A percentile compares a stretch with the other conserved stretches of the same genome.
phyloP scores from a whole-genome alignment of 805 yeast genomes.

The Metschnikowia sp. region DNA sequence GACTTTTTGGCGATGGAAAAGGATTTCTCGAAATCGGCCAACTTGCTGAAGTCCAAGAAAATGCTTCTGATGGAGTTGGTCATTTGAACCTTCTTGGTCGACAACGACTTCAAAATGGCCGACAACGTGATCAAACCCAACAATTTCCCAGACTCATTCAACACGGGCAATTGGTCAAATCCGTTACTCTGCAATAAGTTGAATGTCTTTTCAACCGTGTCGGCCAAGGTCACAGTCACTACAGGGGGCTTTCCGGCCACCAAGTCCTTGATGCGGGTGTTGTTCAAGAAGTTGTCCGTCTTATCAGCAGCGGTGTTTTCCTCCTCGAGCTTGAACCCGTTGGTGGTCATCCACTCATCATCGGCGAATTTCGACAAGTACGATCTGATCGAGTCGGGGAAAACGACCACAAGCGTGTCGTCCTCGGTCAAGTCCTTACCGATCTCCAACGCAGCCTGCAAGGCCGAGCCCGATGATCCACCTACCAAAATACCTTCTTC shows the following conservation, averaged over 20 bases:
- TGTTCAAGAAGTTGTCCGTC: slow-evolving; percentile 38
- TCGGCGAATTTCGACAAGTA: slow-evolving; percentile 84
- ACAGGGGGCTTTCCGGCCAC: slow-evolving; percentile 68
- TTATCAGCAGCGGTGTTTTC: slow-evolving; percentile 40
- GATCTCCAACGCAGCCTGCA: slow-evolving; percentile 72
- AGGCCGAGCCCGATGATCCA: slow-evolving; percentile 85
- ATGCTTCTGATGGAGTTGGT: slow-evolving; percentile 55
- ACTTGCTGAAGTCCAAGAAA: slow-evolving; percentile 71
- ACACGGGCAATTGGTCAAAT: slow-evolving; percentile 82
- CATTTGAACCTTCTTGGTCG: slow-evolving; percentile 55
- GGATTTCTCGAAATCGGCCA: slow-evolving; percentile 63
- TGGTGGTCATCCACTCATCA: slow-evolving; percentile 85
- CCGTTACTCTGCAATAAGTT: slow-evolving; percentile 70
- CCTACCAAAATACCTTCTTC: slow-evolving; percentile 88
- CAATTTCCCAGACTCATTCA: slow-evolving; percentile 55
- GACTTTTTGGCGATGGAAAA: slow-evolving; percentile 56
- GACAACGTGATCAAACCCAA: slow-evolving; percentile 77
- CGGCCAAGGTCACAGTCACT: slow-evolving; percentile 62
- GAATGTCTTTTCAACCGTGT: slow-evolving; percentile 62
- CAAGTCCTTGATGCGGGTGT: slow-evolving; percentile 59
- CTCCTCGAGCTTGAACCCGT: slow-evolving; percentile 63
- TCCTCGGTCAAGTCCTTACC: slow-evolving; percentile 67
- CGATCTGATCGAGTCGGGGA: slow-evolving; percentile 86
- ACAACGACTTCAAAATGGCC: slow-evolving; percentile 61
- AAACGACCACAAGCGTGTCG: slow-evolving; percentile 72